phyloP scores from a whole-genome alignment of 345 rosid genomes.

The Erucastrum elatum region DNA sequence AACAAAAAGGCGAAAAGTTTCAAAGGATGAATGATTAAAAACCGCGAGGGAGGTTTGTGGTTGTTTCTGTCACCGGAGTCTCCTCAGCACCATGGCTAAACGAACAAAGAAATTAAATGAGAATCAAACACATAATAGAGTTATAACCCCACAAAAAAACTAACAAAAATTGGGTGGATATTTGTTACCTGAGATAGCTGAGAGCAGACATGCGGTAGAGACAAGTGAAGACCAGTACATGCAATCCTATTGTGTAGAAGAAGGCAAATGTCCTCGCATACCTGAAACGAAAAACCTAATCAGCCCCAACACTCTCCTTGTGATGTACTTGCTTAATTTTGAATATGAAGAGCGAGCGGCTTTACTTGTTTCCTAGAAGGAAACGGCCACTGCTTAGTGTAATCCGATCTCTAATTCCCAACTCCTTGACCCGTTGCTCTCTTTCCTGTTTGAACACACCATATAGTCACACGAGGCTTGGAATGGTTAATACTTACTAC shows the following conservation, averaged over 20 bases:
- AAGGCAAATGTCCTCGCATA: slow-evolving; percentile 90
- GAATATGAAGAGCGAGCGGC: slow-evolving; percentile 18
- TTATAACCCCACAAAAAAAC: not conserved
- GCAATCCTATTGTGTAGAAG: slow-evolving; percentile 91
- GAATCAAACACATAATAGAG: not conserved
- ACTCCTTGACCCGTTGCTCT: slow-evolving; percentile 94
- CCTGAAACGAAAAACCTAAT: slow-evolving; percentile 40
- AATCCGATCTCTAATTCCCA: slow-evolving; percentile 94
- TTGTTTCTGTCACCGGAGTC: slow-evolving; percentile 49
- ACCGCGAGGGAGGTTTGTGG: slow-evolving; percentile 67
- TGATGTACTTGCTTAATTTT: not conserved
- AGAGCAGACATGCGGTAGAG: slow-evolving; percentile 94
- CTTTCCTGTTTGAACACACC: slow-evolving; percentile 55
- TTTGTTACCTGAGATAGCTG: slow-evolving; percentile 80
- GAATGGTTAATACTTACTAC: not conserved
- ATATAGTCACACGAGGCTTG: not conserved
- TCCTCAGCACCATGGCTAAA: slow-evolving; percentile 77
- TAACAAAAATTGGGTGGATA: not conserved
- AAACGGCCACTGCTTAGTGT: slow-evolving; percentile 94
- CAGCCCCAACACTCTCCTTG: not conserved
- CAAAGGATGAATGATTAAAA: slow-evolving; percentile 38
- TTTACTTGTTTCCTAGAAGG: slow-evolving; percentile 90
- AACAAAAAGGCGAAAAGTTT: not conserved
- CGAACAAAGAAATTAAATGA: not conserved
- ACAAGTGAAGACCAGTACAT: slow-evolving; percentile 84